phyloP scores from a whole-genome alignment of 2,329 filamentous ascomycete species.

The Kalmusia sp. region DNA sequence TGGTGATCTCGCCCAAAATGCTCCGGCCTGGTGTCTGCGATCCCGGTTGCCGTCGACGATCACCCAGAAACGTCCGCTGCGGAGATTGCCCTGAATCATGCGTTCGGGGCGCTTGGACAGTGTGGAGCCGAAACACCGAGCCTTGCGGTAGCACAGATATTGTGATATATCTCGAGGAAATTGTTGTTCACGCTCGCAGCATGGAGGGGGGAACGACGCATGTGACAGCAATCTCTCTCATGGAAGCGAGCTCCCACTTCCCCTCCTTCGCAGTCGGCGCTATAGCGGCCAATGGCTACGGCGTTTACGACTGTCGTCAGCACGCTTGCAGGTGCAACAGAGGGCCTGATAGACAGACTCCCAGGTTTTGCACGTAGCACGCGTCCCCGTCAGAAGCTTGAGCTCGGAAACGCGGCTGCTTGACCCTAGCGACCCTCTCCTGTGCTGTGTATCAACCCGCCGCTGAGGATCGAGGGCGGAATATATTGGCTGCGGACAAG shows the following conservation, averaged over 20 bases:
- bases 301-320: constrained; percentile 1
- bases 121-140: constrained; percentile 35
- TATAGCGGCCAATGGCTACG: constrained; percentile 10
- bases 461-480: constrained; percentile 24
- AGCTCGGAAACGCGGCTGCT: constrained; percentile 39
- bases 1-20: constrained; percentile 37
- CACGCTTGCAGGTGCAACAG: constrained; percentile 15
- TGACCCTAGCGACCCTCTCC: constrained; percentile 34
- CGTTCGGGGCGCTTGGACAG: constrained; percentile 27
- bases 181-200: constrained; percentile 17
- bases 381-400: constrained; percentile 28
- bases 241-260: neutral
- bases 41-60: constrained; percentile 43
- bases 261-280: constrained; percentile 4
- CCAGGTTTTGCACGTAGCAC: constrained; percentile 12
- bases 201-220: constrained; percentile 4
- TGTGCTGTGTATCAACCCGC: constrained; percentile 24
- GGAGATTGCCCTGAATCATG: constrained; percentile 34
- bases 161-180: constrained; percentile 19
- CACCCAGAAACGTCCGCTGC: constrained; percentile 44
- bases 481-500: constrained; percentile 29
- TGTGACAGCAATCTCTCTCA: constrained; percentile 12
- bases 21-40: constrained; percentile 43
- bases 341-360: constrained; percentile 13
- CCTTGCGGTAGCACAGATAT: constrained; percentile 34